These are phyloP conservation scores for Aspergillus panamensis DNA, from an alignment of 495 filamentous ascomycete species.

Conservation along the genomic window DNA sequence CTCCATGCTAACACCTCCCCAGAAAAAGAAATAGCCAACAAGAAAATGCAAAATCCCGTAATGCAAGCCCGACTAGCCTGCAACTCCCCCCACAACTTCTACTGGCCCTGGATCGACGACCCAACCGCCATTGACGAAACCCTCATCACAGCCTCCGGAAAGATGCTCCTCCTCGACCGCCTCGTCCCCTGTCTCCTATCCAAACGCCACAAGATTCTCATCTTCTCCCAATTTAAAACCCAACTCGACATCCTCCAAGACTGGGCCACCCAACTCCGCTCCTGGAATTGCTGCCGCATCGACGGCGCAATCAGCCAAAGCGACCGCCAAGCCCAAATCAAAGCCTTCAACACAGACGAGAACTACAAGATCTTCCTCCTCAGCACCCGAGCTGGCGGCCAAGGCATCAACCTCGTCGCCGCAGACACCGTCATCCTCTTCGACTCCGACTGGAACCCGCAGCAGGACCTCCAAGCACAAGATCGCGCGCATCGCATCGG, in stretches of 20 bases:
- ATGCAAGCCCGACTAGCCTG: constrained; percentile 91
- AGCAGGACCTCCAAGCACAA: constrained; percentile 94
- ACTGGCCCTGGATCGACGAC: constrained; percentile 74
- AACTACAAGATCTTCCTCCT: constrained; percentile 78
- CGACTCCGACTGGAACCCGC: constrained; percentile 94
- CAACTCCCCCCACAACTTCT: constrained; percentile 94
- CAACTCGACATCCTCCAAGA: constrained; percentile 88
- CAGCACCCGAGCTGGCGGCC: constrained; percentile 85
- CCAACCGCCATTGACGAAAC: constrained; percentile 61
- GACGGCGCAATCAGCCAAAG: constrained; percentile 82
- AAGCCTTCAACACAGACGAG: constrained; percentile 72
- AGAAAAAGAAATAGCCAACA: constrained; percentile 78
- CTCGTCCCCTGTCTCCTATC: constrained; percentile 73
- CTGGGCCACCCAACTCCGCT: constrained; percentile 68
- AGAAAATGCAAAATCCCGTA: constrained; percentile 92
- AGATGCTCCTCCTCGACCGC: constrained; percentile 91
- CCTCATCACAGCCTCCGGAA: constrained; percentile 81
- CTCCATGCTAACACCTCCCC: constrained; percentile 7
- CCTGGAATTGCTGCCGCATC: constrained; percentile 83
- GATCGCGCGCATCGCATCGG: constrained; percentile 94
- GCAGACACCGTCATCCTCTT: constrained; percentile 74
- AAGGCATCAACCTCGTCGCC: constrained; percentile 82
- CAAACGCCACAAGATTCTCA: constrained; percentile 81
- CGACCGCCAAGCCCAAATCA: constrained; percentile 79
- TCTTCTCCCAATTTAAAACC: constrained; percentile 95